Conservation (phyloP, 1,139 yeast species). For the Saccharomycopsis hybrid region DNA sequence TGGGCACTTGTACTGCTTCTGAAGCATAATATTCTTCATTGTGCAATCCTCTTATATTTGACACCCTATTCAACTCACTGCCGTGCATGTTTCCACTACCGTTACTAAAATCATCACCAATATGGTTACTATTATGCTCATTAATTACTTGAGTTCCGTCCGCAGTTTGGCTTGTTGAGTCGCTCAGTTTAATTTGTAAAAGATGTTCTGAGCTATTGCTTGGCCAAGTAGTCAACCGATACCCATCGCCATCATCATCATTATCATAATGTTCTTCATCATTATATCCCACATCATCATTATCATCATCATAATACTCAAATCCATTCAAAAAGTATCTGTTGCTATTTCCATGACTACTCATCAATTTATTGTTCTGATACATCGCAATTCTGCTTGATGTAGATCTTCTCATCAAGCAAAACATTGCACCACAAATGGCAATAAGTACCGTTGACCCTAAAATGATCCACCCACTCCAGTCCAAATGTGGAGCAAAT, state of each 20-base stretch:
- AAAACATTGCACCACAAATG: constrained; percentile 34
- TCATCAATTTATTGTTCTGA: constrained; percentile 10
- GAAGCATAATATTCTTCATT: too few relatives aligned
- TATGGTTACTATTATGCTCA: too few relatives aligned
- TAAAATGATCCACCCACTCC: constrained; percentile 50
- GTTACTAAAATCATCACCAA: too few relatives aligned
- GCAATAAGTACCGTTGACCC: constrained; percentile 40
- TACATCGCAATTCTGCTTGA: constrained; percentile 36
- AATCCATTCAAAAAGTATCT: constrained; percentile 17
- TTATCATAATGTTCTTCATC: neutral
- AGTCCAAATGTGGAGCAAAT: constrained; percentile 45
- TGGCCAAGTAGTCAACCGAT: too few relatives aligned
- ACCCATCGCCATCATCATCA: neutral
- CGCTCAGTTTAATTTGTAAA: too few relatives aligned
- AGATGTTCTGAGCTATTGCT: too few relatives aligned
- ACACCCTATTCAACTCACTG: too few relatives aligned
- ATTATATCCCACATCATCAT: neutral
- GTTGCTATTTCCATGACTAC: constrained; percentile 11
- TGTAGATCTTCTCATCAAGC: constrained; percentile 39
- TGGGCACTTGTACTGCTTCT: too few relatives aligned
- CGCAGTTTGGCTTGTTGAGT: too few relatives aligned
- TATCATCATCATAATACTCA: constrained; percentile 9
- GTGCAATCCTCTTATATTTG: too few relatives aligned
- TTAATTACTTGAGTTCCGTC: too few relatives aligned
- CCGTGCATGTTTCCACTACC: too few relatives aligned